Percentiles rank a stretch among this genome's conserved stretches.
Evolutionary conservation across 2,329 filamentous ascomycete genomes (phyloP).

Genomic region (Catunica adiposa): DNA sequence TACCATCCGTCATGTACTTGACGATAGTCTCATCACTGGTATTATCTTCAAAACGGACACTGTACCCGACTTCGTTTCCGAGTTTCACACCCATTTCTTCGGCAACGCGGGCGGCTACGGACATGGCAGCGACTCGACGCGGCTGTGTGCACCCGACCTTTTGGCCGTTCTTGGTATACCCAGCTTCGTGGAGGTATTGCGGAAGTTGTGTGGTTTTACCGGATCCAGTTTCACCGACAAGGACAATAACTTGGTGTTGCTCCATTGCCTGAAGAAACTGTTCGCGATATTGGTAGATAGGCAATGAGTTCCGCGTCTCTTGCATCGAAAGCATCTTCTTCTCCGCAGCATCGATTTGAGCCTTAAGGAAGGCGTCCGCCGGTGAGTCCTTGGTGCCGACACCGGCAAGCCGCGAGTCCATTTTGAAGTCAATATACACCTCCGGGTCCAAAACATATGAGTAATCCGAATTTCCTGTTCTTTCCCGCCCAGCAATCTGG

Average conservation of each 20-base stretch:
- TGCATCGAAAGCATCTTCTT: constrained; percentile 77
- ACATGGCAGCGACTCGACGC: constrained; percentile 91
- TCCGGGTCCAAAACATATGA: constrained; percentile 85
- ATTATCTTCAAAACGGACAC: constrained; percentile 85
- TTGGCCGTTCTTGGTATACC: constrained; percentile 66
- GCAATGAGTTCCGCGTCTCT: constrained; percentile 76
- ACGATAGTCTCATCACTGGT: constrained; percentile 81
- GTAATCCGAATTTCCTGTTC: constrained; percentile 55
- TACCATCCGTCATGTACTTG: constrained; percentile 96
- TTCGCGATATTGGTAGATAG: constrained; percentile 77
- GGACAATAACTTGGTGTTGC: constrained; percentile 72
- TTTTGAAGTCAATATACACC: constrained; percentile 71
- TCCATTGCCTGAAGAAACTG: constrained; percentile 75
- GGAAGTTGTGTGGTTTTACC: constrained; percentile 94
- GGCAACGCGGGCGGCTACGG: constrained; percentile 85
- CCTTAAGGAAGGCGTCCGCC: constrained; percentile 62
- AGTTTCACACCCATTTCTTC: constrained; percentile 85
- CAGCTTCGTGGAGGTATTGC: constrained; percentile 83
- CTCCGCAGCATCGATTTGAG: constrained; percentile 76
- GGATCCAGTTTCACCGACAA: constrained; percentile 86
- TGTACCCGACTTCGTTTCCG: constrained; percentile 84
- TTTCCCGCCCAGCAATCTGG: constrained; percentile 60
- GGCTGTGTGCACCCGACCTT: constrained; percentile 92
- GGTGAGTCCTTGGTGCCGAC: constrained; percentile 55
- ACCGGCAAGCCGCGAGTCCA: constrained; percentile 56